These are phyloP conservation scores for Aspergillus fischeri DNA, from an alignment of 2,329 filamentous ascomycete species.

Conservation along the genomic window DNA sequence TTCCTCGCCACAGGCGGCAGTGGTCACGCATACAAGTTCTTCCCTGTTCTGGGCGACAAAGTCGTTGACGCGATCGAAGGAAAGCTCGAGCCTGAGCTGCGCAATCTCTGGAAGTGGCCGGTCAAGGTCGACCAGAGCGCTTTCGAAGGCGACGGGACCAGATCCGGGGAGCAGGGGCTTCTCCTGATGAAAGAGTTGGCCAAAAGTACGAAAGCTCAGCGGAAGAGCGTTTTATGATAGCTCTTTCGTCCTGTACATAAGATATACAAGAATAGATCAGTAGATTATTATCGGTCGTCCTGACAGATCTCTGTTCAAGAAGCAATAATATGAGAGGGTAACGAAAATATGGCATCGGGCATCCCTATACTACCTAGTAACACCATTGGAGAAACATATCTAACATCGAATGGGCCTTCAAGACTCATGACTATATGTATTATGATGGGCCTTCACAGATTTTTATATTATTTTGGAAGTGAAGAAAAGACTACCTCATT, in stretches of 20 bases:
- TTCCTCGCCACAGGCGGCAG: slow-evolving; percentile 52
- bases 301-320: slow-evolving; percentile 3
- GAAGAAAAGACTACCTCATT: not conserved
- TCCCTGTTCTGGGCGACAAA: slow-evolving; percentile 51
- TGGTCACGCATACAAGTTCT: slow-evolving; percentile 53
- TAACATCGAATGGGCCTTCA: too few species aligned
- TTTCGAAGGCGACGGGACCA: slow-evolving; percentile 36
- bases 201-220: slow-evolving; percentile 23
- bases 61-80: slow-evolving; percentile 46
- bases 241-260: not conserved
- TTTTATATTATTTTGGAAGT: too few species aligned
- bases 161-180: slow-evolving; percentile 33
- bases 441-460: too few species aligned
- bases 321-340: not conserved
- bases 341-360: too few species aligned
- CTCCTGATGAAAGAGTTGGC: slow-evolving; percentile 38
- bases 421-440: too few species aligned
- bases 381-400: too few species aligned
- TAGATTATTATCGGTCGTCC: not conserved
- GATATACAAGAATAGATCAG: not conserved
- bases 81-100: slow-evolving; percentile 38
- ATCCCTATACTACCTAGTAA: too few species aligned
- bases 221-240: slow-evolving; percentile 22
- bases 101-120: slow-evolving; percentile 43
- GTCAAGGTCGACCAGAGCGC: slow-evolving; percentile 14